Evolutionary conservation across 192 early-diverging fungal genomes (phyloP).

Genomic region (Haplosporangium gracile): DNA sequence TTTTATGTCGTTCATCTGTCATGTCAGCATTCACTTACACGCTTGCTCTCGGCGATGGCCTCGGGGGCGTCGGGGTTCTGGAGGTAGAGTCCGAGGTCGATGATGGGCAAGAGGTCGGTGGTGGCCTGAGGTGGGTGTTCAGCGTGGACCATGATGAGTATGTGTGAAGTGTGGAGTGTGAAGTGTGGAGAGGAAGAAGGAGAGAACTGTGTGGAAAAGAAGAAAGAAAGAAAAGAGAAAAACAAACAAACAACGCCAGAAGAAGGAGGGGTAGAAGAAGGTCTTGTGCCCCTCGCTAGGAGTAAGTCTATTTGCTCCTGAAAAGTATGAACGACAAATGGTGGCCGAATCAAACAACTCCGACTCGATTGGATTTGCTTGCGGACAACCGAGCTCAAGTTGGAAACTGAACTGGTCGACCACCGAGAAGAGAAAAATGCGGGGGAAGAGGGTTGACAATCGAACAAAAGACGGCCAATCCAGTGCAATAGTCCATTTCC

Average conservation of each 20-base stretch:
- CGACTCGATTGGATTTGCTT: neutral
- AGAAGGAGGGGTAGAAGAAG: neutral
- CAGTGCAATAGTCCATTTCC: neutral
- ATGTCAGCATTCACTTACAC: conserved; percentile 43
- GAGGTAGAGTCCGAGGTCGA: conserved; percentile 72
- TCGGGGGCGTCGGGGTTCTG: conserved; percentile 62
- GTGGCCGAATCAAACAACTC: neutral
- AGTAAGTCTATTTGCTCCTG: neutral
- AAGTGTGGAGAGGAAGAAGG: neutral
- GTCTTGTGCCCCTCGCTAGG: neutral
- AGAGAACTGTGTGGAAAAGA: neutral
- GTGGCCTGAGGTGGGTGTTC: conserved; percentile 32
- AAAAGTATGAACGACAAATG: neutral
- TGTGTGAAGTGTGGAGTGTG: conserved; percentile 7
- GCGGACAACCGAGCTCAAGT: neutral
- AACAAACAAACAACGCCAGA: neutral
- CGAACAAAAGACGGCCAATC: neutral
- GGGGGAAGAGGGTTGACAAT: conserved; percentile 5
- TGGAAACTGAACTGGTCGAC: neutral
- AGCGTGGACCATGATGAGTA: conserved; percentile 27
- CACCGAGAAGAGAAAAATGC: conserved; percentile 22
- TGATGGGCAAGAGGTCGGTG: conserved; percentile 60
- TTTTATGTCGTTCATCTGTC: neutral
- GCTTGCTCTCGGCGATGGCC: conserved; percentile 68
- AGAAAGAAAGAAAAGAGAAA: conserved; percentile 15